Base-by-base conservation (phyloP, 2,329 filamentous ascomycete genomes). In the Ceratocystis cubensis region DNA sequence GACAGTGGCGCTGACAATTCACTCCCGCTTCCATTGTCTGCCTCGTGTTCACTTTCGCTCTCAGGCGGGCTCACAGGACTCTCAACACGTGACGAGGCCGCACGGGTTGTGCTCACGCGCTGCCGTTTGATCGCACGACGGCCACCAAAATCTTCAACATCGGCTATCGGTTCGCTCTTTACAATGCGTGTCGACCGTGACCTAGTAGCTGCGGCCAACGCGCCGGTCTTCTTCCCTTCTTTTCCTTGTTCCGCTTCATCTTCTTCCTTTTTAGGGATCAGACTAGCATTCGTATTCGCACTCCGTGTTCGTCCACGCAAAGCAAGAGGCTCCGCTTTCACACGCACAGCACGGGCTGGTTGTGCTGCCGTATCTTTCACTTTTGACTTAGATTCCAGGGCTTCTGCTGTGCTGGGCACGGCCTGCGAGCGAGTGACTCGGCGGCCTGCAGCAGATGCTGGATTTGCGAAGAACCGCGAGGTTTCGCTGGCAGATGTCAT, bases 101-200 rank as follows among this genome's bases (percentile, higher is more conserved):
- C 22, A 28, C 41, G 41, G 3, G 61, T 46, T 57, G 70, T 73
- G 20, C 45, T 44, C 71, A 66, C 76, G 68, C 78, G 76, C 71
- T 81, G 84, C 46, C 79, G 78, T 71, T 83, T 84, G 69, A 76
- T 76, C 17, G 74, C 72, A 1, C 71, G 67, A 71, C 75, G 53
- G 10, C 53, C 25, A 8, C 79, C 66, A 72, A 71, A 70, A 78
- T 87, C 84, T 75, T 87, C 84, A 67, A 87, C 85, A 70, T 86
- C 83, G 66, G 69, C 50, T n/a, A 67, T 64, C 28, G 63, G 64
- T n/a, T 67, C 66, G 6, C 30, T 63, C 22, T 66, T 46, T 13
- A 64, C 28, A 17, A 2, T 57, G 53, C 25, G 25, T 8, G 20
- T 22, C 46, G 30, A 33, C 13, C 17, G 44, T 22, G 22, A 15